These are phyloP conservation scores for Coniochaeta sp. DNA, from an alignment of 2,329 filamentous ascomycete genomes.

Conservation along the genomic window DNA sequence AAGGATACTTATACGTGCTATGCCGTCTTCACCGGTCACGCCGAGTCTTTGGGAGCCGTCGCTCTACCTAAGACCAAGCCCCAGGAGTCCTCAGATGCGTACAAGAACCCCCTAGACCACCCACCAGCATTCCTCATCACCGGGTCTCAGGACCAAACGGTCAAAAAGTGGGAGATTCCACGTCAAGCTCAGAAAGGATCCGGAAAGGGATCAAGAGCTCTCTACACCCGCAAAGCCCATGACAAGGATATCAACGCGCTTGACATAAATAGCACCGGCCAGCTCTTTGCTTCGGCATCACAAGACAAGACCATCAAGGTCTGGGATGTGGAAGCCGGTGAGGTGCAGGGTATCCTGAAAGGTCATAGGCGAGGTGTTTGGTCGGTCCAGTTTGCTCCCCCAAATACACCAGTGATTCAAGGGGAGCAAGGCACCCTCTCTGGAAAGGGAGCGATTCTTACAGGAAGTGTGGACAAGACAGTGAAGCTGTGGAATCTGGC, in stretches of 20 bases:
- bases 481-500: conserved; percentile 90
- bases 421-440: conserved; percentile 65
- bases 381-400: conserved; percentile 85
- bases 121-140: conserved; percentile 82
- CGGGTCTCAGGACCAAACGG: conserved; percentile 88
- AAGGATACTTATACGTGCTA: conserved; percentile 54
- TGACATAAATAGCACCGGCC: conserved; percentile 64
- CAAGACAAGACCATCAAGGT: conserved; percentile 97
- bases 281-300: conserved; percentile 90
- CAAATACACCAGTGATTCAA: conserved; percentile 64
- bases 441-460: conserved; percentile 75
- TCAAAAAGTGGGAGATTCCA: conserved; percentile 87
- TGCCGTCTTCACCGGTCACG: conserved; percentile 71
- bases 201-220: conserved; percentile 53
- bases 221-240: conserved; percentile 90
- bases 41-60: conserved; percentile 88
- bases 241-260: conserved; percentile 99
- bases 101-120: conserved; percentile 65
- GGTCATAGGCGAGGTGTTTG: conserved; percentile 94
- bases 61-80: conserved; percentile 68
- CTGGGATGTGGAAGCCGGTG: conserved; percentile 84
- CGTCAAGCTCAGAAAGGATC: conserved; percentile 37
- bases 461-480: conserved; percentile 92
- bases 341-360: conserved; percentile 81
- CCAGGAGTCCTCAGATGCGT: conserved; percentile 59